Evolutionary conservation across 169 alveolate genomes (phyloP).

Genomic region (Eimeria praecox): DNA sequence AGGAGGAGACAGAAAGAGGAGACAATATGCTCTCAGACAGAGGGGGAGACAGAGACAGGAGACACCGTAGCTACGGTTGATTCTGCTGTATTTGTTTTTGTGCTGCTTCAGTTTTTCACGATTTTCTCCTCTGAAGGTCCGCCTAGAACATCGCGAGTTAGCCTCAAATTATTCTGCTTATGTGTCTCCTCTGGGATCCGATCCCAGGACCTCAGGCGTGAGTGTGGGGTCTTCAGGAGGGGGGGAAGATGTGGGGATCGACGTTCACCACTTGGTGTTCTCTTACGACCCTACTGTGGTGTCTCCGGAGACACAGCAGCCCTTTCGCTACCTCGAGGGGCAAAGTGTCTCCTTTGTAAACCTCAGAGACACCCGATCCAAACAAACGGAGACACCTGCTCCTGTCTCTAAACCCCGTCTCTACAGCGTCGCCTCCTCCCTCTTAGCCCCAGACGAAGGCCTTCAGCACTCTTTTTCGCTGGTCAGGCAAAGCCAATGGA

Average conservation of each 20-base stretch:
- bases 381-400: background rate
- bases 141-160: slow-evolving; percentile 51
- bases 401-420: slow-evolving; percentile 25
- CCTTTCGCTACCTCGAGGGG: slow-evolving; percentile 60
- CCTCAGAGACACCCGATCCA: slow-evolving; percentile 27
- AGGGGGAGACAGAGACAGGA: background rate
- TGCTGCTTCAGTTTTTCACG: slow-evolving; percentile 29
- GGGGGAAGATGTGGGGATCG: slow-evolving; percentile 3
- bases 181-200: background rate
- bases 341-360: slow-evolving; percentile 57
- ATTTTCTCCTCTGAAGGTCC: slow-evolving; percentile 13
- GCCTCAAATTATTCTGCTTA: slow-evolving; percentile 26
- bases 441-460: slow-evolving; percentile 23
- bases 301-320: slow-evolving; percentile 16
- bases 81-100: background rate
- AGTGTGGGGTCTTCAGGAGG: background rate
- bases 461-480: slow-evolving; percentile 31
- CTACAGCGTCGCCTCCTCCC: slow-evolving; percentile 70
- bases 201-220: background rate
- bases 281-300: slow-evolving; percentile 30
- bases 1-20: background rate
- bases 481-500: background rate
- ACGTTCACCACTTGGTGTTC: slow-evolving; percentile 52
- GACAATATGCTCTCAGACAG: background rate
- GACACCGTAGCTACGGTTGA: too few relatives aligned